Evolutionary conservation across 2,329 filamentous ascomycete genomes (phyloP).

Genomic region (Hypoxylon sp.): DNA sequence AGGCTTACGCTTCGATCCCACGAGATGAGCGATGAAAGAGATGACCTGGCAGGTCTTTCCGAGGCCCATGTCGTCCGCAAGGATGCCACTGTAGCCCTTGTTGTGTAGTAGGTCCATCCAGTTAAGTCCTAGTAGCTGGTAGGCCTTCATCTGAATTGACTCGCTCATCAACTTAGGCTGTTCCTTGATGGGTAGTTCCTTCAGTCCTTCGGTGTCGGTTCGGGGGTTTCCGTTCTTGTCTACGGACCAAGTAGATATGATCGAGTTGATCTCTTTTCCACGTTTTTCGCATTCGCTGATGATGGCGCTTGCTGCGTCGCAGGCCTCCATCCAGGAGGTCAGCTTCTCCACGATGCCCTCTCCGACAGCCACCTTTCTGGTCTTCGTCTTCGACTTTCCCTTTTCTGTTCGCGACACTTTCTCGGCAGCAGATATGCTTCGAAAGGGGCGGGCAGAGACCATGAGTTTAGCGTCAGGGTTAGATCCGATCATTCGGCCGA

Average conservation of each 20-base stretch:
- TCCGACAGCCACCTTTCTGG: slow-evolving; percentile 47
- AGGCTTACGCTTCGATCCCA: slow-evolving; percentile 65
- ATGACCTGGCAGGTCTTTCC: slow-evolving; percentile 99
- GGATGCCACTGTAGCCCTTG: slow-evolving; percentile 84
- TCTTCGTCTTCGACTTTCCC: slow-evolving; percentile 52
- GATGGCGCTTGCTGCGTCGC: slow-evolving; percentile 58
- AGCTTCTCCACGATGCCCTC: slow-evolving; percentile 56
- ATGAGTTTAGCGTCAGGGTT: slow-evolving; percentile 77
- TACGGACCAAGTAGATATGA: slow-evolving; percentile 50
- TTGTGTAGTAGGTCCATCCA: slow-evolving; percentile 90
- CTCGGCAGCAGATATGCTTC: slow-evolving; percentile 71
- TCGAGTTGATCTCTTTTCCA: slow-evolving; percentile 49
- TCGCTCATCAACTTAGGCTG: slow-evolving; percentile 85
- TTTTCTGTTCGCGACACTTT: slow-evolving; percentile 64
- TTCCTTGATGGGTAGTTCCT: slow-evolving; percentile 60
- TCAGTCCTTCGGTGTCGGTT: slow-evolving; percentile 46
- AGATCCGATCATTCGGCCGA: slow-evolving; percentile 84
- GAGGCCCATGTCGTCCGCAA: slow-evolving; percentile 97
- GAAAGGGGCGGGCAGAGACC: slow-evolving; percentile 81
- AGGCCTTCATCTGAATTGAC: slow-evolving; percentile 85
- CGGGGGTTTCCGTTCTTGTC: slow-evolving; percentile 54
- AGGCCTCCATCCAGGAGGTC: slow-evolving; percentile 60
- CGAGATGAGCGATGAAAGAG: slow-evolving; percentile 86
- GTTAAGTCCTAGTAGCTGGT: slow-evolving; percentile 93
- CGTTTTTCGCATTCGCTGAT: slow-evolving; percentile 62